Base-by-base conservation (phyloP, 2,329 filamentous ascomycete species). In the Ciborinia camelliae region DNA sequence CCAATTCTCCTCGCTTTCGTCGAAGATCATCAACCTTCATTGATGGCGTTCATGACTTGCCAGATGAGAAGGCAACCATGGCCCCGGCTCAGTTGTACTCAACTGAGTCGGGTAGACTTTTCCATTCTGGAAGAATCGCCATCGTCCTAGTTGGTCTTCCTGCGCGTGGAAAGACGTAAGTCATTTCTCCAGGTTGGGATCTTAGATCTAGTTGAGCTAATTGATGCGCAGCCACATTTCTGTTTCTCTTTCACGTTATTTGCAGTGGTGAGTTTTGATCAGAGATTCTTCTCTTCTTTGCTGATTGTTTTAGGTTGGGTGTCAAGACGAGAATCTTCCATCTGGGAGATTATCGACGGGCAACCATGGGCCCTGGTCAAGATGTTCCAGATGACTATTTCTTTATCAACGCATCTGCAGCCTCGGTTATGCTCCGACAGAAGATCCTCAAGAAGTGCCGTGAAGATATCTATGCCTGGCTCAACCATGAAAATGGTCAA, bases 241-340 rank as follows among this genome's bases (percentile, higher is more conserved):
- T 65, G 95, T 99, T 61, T 97, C 95, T 8, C 84, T 99, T 74
- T 92, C 94, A 54, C 89, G 95, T 53, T 99, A 99, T 79, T 82
- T 99, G 52, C 87, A 93, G 77, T 99, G 95, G 87, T 89, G 78
- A 75, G 81, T 76, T 63, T n/a, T 15, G 4, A 26, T 18, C 39
- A 35, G 5, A 8, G 23, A n/a, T 20, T 41, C 30, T 48, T 48
- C 4, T 39, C 20, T 14, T 50, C 26, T 64, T 65, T 63, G 28
- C 65, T 62, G 51, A 54, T 48, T 51, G 0, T 32, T 9, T n/a
- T 68, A 90, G 87, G 95, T 85, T 99, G 47, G 95, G 95, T 68
- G 95, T 99, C 66, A 99, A 99, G 81, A 98, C 95, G 41, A 90
- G 94, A 71, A 96, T 98, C 72, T 99, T 99, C 76, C 95, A 99